Evolutionary conservation across 2,329 filamentous ascomycete species (phyloP).

Genomic region (Hirsutella thompsonii): DNA sequence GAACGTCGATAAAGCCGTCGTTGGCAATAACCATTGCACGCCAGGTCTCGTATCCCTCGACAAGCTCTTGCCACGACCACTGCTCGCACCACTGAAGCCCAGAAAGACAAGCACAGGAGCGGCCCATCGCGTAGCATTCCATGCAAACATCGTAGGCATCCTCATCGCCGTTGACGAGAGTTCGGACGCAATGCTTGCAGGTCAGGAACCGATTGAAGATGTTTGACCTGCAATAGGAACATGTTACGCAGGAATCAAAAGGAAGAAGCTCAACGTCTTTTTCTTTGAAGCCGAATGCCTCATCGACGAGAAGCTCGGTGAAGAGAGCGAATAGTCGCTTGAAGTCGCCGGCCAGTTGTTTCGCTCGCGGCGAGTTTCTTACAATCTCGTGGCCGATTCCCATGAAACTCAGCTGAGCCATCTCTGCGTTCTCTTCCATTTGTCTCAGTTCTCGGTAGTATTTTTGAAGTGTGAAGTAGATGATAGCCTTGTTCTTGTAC

Average conservation of each 20-base stretch:
- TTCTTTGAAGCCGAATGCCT: constrained; percentile 68
- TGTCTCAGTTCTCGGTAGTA: constrained; percentile 52
- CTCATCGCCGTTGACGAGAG: constrained; percentile 51
- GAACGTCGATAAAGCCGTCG: constrained; percentile 51
- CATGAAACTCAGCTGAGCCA: constrained; percentile 30
- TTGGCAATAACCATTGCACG: constrained; percentile 63
- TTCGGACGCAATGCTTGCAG: constrained; percentile 69
- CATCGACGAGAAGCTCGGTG: constrained; percentile 66
- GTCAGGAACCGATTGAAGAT: constrained; percentile 96
- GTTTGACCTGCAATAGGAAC: constrained; percentile 89
- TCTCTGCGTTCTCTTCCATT: constrained; percentile 35
- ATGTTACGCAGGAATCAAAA: constrained; percentile 86
- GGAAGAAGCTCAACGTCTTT: constrained; percentile 61
- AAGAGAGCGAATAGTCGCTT: constrained; percentile 67
- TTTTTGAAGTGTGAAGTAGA: constrained; percentile 76
- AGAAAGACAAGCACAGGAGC: constrained; percentile 82
- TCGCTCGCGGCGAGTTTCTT: constrained; percentile 33
- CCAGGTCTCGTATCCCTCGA: constrained; percentile 72
- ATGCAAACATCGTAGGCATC: constrained; percentile 95
- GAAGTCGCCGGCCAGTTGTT: constrained; percentile 73
- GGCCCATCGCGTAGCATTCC: constrained; percentile 97
- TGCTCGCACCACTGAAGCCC: constrained; percentile 86
- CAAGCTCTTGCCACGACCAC: constrained; percentile 71
- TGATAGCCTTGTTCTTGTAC: constrained; percentile 96
- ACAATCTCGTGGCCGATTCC: constrained; percentile 34